Evolutionary conservation across 176 grass and related monocot genomes (phyloP), one percentile per base, ranked within the genome.

Genomic region (Neostapfia colusana): DNA sequence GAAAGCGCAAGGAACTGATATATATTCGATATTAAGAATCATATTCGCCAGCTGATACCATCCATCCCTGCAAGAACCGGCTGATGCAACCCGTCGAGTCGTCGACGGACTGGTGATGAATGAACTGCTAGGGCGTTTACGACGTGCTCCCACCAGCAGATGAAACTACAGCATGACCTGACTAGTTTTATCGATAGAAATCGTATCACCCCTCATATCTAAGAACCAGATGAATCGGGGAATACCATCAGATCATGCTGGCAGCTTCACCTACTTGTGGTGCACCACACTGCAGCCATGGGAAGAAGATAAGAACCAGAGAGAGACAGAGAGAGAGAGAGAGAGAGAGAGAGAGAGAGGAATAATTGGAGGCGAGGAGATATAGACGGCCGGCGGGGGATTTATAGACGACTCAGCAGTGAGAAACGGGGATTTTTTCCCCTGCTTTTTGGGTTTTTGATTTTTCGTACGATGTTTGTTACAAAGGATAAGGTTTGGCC

Each of bases 101-200:
- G n/a, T n/a, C n/a, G 8, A 44, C 6, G 46, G 40, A 45, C 16
- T 20, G 28, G 57, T 21, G 49, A n/a, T 11, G 21, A n/a, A 12
- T 60, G 12, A 15, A 61, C 18, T n/a, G 13, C 44, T 83, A 85
- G 74, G 67, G 80, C 67, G 80, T 86, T 80, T 90, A 34, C 56
- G 17, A 25, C 50, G 88, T 90, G 84, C 84, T 67, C 48, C 84
- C 80, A 90, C 65, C 76, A 86, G 88, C 88, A 62, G 88, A 90
- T 90, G 84, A 90, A 90, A 87, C 88, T 90, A 74, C 88, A 83
- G 88, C 84, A 80, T 87, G 84, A 90, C 81, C 88, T 90, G 84
- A 86, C 0, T 13, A 46, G 8, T 35, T 64, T 3, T 7, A 12
- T 35, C n/a, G 16, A 41, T 41, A 27, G 35, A 28, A 28, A 18